Evolutionary conservation across 2,329 filamentous ascomycete species (phyloP), one percentile per base, ranked within the genome.

Genomic region (Pseudocercospora vitis): DNA sequence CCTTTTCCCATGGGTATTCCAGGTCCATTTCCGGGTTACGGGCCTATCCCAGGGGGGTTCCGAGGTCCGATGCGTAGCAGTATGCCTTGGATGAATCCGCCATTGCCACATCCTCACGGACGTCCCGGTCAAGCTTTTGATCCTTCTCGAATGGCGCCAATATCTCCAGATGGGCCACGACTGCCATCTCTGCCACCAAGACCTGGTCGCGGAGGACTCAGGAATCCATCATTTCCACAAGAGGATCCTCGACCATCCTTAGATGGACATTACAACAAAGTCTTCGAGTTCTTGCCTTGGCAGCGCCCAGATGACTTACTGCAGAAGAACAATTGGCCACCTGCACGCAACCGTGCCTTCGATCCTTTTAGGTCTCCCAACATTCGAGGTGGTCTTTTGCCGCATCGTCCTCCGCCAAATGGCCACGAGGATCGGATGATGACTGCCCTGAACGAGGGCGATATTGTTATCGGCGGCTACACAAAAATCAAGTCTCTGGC

Each of bases 401-500:
- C 37, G 8, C 21, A 42, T 16, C 19, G 37, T 12, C 37, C 37
- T 12, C 37, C 37, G 3, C 24, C 37, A 3, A 12, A 42, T 14
- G 37, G 37, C 19, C 37, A 42, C 37, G 37, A 42, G n/a, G 19
- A 42, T 5, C 37, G 37, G 3, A 26, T 42, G 5, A 18, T n/a
- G 21, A 42, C 37, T 2, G 37, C 14, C 1, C 11, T 42, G 9
- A 26, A 19, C n/a, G 37, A 42, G 3, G 9, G 37, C 11, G 37
- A 42, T 7, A 14, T 42, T 12, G 24, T 42, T 21, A 42, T 21
- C 2, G 18, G 18, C 24, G 37, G 37, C 1, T 56, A 56, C 21
- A 47, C 49, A 4, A 49, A 50, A 16, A 12, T 56, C 49, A 54
- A 57, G 37, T 4, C 40, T 1, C 29, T 57, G 8, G 48, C 37